Percentiles rank a stretch among this genome's conserved stretches.
Conservation (phyloP, 345 rosid genomes). For the Conringia planisiliqua region DNA sequence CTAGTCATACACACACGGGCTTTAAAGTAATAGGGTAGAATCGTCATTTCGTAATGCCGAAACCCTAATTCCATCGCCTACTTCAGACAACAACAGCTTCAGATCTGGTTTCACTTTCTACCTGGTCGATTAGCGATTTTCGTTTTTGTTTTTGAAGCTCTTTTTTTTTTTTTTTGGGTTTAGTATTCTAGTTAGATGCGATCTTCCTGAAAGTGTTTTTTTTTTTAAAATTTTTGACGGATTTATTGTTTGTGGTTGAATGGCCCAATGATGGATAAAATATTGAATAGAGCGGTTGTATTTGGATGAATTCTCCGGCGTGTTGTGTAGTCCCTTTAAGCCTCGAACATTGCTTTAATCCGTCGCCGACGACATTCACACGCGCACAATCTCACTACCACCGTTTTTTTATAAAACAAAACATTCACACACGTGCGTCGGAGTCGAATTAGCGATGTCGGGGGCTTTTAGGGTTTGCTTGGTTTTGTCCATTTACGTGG, state of each 20-base stretch:
- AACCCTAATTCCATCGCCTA: conserved; percentile 1
- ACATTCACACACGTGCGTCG: not conserved
- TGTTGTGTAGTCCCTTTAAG: conserved; percentile 6
- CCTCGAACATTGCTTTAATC: not conserved
- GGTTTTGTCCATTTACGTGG: conserved; percentile 25
- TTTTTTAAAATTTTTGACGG: not conserved
- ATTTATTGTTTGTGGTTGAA: not conserved
- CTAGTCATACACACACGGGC: not conserved
- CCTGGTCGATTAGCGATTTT: not conserved
- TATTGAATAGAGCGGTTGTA: conserved; percentile 32
- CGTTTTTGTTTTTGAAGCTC: not conserved
- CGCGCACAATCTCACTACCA: conserved; percentile 2
- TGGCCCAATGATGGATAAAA: conserved; percentile 33
- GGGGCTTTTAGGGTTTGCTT: conserved; percentile 28
- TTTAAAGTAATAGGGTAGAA: not conserved
- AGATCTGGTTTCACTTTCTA: not conserved
- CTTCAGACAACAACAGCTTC: not conserved
- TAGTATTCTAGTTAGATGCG: not conserved
- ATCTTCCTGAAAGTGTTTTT: not conserved
- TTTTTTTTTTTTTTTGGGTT: not conserved
- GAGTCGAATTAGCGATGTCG: conserved; percentile 1
- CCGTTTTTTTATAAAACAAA: not conserved
- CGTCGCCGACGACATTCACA: conserved; percentile 13
- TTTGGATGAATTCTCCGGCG: conserved; percentile 17
- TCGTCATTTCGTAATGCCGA: not conserved